Percentiles rank a stretch among this genome's conserved stretches.
phyloP scores from a whole-genome alignment of 2,329 filamentous ascomycete genomes.

The Hirsutella minnesotensis region DNA sequence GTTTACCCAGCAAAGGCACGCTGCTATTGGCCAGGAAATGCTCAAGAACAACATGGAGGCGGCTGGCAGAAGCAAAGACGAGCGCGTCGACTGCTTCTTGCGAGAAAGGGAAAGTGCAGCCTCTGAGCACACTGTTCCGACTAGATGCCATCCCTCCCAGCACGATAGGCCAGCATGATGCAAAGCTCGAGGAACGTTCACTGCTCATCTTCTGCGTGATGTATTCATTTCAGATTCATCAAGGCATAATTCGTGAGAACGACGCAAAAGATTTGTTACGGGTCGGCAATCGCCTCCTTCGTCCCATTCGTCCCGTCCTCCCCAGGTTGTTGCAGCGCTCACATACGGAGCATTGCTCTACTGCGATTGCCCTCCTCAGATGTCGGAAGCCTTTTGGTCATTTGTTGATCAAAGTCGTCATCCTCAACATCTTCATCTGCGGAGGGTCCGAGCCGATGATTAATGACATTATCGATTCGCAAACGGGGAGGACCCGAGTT shows the following conservation, averaged over 20 bases:
- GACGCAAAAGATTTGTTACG: too few species aligned
- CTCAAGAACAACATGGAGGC: constrained; percentile 39
- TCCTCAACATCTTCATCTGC: constrained; percentile 6
- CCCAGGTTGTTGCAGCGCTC: too few species aligned
- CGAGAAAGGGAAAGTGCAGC: constrained; percentile 49
- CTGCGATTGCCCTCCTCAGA: not conserved
- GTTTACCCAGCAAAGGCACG: constrained; percentile 51
- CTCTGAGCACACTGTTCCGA: constrained; percentile 18
- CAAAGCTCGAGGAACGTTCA: not conserved
- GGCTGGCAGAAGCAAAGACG: constrained; percentile 42
- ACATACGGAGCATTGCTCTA: not conserved
- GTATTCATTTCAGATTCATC: too few species aligned
- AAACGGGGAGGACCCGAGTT: constrained; percentile 25
- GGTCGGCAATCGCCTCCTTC: too few species aligned
- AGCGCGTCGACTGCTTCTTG: constrained; percentile 67
- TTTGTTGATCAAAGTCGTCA: not conserved
- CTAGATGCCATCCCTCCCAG: constrained; percentile 14
- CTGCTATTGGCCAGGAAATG: constrained; percentile 51
- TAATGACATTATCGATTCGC: constrained; percentile 27
- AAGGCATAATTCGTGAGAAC: too few species aligned
- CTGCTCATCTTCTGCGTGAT: too few species aligned
- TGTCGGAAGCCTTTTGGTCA: not conserved
- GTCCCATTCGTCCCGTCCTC: too few species aligned
- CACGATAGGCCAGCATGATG: constrained; percentile 3
- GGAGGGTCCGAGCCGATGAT: constrained; percentile 13